These are phyloP conservation scores for Globisporangium apiculatum DNA, from an alignment of 352 stramenopile species.

Conservation along the genomic window DNA sequence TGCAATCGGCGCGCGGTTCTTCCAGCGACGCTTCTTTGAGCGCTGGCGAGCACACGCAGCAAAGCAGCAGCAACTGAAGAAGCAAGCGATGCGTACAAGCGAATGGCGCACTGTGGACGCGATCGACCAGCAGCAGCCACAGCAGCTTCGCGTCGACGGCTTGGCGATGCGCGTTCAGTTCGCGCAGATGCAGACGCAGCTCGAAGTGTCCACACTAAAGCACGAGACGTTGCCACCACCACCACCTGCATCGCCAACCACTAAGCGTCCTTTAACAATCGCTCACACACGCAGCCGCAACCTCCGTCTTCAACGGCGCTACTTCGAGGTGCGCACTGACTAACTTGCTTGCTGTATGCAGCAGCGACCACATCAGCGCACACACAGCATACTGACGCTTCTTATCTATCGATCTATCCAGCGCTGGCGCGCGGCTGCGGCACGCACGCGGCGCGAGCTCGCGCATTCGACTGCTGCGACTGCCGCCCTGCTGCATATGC, in stretches of 20 bases:
- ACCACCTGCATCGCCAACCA: too few species aligned
- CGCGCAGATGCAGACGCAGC: not conserved
- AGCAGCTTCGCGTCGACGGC: slow-evolving; percentile 5
- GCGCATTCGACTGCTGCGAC: not conserved
- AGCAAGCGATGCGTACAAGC: not conserved
- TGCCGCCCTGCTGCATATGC: slow-evolving; percentile 2
- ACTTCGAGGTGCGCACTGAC: too few species aligned
- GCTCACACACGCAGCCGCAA: too few species aligned
- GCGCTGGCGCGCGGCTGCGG: too few species aligned
- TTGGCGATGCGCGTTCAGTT: not conserved
- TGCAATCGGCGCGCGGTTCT: slow-evolving; percentile 8
- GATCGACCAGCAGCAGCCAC: not conserved
- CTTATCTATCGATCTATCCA: too few species aligned
- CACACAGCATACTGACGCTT: too few species aligned
- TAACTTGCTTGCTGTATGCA: too few species aligned
- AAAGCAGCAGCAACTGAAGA: not conserved
- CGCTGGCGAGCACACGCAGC: slow-evolving; percentile 6
- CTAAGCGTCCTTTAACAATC: too few species aligned
- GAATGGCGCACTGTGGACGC: not conserved
- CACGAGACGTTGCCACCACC: too few species aligned
- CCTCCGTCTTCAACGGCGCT: too few species aligned
- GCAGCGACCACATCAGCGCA: too few species aligned
- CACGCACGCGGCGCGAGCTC: not conserved
- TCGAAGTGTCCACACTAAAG: too few species aligned
- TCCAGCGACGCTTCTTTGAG: slow-evolving; percentile 13